Base-by-base conservation (phyloP, 179 eudicot genomes). In the Heliamphora pulchella region DNA sequence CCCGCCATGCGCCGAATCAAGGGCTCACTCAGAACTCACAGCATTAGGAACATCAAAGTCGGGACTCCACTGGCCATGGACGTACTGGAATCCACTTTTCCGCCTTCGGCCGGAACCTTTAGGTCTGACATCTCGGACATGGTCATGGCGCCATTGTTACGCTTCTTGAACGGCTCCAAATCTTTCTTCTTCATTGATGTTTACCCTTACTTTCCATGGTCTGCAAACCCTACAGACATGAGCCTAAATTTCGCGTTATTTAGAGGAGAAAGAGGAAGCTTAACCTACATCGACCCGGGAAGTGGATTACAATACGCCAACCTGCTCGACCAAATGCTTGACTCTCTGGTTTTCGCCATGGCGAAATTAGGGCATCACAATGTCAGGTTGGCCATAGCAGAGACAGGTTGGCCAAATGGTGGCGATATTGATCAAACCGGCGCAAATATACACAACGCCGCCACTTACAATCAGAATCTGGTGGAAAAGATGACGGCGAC, bases 11-110 rank as follows among this genome's bases (percentile, higher is more conserved):
- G 70, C 2, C 81, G 76, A 14, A 83, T 94, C 67, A 75, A 82
- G 77, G 77, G 76, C 48, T 77, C 87, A 4, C 81, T 94, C 3
- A 68, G 18, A 7, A 22, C 78, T 2, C 85, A 86, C 3, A 81
- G 86, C 48, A 84, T 94, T 47, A 83, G 82, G 18, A 85, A 93
- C 77, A 87, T 94, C 8, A 94, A 93, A 76, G 79, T 94, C 18
- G 90, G 96, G 22, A 86, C 96, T 5, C 97, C 98, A 11, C 76
- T 93, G 31, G 98, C 91, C 11, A 92, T 94, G 93, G 94, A 91
- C 44, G 17, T 88, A 1, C 20, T 94, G 79, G 86, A 82, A 41
- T 62, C 87, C 0, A 74, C 87, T 18, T 89, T 86, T 53, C 98
- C 98, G 0, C 98, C 98, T 63, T 94, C 98, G 0, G 88, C 84